Evolutionary conservation across 345 rosid species (phyloP).

Genomic region (Eucalyptus curtisii): DNA sequence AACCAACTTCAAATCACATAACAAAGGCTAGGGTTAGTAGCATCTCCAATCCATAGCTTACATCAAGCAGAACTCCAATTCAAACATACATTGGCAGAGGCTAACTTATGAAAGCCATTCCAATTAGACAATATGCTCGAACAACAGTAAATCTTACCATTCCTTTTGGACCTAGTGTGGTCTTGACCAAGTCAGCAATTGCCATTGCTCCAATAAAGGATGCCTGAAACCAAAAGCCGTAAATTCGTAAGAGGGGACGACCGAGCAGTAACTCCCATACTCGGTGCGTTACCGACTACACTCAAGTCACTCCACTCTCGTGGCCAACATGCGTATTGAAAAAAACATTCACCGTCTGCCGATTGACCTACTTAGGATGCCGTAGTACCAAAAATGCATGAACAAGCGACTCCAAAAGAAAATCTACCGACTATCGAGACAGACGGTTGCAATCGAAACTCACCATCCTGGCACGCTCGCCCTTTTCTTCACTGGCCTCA

Average conservation of each 20-base stretch:
- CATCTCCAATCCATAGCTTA: neutral
- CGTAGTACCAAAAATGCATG: neutral
- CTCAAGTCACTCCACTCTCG: neutral
- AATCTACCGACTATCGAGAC: neutral
- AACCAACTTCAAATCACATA: neutral
- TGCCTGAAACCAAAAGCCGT: constrained; percentile 26
- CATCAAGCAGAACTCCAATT: neutral
- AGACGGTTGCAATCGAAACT: neutral
- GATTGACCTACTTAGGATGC: neutral
- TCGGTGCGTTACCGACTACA: too few species aligned
- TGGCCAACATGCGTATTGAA: neutral
- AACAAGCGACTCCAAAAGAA: neutral
- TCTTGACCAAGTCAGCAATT: constrained; percentile 79
- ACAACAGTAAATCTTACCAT: constrained; percentile 39
- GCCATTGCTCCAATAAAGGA: constrained; percentile 97
- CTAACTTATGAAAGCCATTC: neutral
- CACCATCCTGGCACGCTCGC: constrained; percentile 94
- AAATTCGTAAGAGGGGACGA: neutral
- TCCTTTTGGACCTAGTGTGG: constrained; percentile 96
- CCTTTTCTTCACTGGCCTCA: constrained; percentile 94
- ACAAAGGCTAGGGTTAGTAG: neutral
- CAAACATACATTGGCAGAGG: neutral
- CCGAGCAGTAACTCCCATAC: neutral
- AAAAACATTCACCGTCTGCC: neutral
- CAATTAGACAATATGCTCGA: neutral